These are phyloP conservation scores for Cardamine occulta DNA, from an alignment of 345 rosid genomes.

Conservation along the genomic window DNA sequence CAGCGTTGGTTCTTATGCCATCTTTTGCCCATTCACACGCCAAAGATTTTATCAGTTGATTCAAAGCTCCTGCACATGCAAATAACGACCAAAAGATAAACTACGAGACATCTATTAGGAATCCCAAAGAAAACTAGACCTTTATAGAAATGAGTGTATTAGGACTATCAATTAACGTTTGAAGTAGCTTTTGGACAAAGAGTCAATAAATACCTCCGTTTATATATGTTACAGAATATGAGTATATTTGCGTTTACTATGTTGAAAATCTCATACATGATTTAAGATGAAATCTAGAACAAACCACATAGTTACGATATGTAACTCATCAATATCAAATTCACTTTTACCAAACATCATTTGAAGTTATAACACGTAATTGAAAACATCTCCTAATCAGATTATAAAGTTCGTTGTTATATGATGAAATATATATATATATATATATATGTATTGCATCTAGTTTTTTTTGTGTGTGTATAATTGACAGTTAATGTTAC, in stretches of 20 bases:
- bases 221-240: background rate
- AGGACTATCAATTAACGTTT: no score
- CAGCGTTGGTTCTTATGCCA: slow-evolving; percentile 15
- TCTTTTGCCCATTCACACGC: slow-evolving; percentile 36
- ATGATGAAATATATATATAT: no score
- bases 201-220: background rate
- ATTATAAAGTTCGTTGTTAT: background rate
- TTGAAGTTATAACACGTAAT: background rate
- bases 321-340: background rate
- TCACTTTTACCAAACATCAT: background rate
- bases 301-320: no score
- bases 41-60: slow-evolving; percentile 22
- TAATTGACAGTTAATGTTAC: no score
- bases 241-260: background rate
- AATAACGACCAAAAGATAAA: background rate
- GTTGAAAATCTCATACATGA: background rate
- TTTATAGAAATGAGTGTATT: no score
- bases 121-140: background rate
- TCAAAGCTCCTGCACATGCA: slow-evolving; percentile 27
- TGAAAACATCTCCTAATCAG: background rate
- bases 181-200: no score
- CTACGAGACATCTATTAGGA: background rate
- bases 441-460: background rate
- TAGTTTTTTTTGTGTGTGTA: no score
- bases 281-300: background rate